These are phyloP conservation scores for Ascochyta koolunga DNA, from an alignment of 2,329 filamentous ascomycete species.

Conservation along the genomic window DNA sequence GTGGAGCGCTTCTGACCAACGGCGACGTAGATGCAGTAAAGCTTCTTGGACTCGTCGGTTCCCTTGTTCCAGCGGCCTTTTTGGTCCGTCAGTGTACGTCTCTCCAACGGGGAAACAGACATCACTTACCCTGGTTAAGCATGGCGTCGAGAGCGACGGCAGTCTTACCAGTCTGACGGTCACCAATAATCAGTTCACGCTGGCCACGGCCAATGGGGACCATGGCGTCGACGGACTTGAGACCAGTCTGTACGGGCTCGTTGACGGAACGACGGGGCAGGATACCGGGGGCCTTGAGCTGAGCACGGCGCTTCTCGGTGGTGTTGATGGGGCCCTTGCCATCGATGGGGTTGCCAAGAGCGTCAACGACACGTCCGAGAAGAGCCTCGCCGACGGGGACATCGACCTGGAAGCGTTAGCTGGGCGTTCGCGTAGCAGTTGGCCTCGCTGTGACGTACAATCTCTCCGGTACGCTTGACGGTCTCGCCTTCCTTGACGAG, in stretches of 20 bases:
- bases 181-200: constrained; percentile 99
- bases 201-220: constrained; percentile 99
- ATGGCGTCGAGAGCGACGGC: constrained; percentile 97
- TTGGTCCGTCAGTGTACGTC: background rate
- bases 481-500: constrained; percentile 99
- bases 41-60: constrained; percentile 93
- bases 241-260: constrained; percentile 98
- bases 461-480: constrained; percentile 99
- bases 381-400: constrained; percentile 91
- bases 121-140: constrained; percentile 89
- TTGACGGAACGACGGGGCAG: constrained; percentile 96
- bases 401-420: constrained; percentile 72
- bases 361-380: constrained; percentile 97
- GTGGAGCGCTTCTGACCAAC: constrained; percentile 99
- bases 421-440: background rate
- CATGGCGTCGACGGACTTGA: constrained; percentile 99
- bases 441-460: constrained; percentile 68
- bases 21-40: constrained; percentile 99
- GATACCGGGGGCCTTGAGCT: constrained; percentile 99
- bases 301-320: constrained; percentile 90
- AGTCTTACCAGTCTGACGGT: constrained; percentile 99
- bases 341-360: constrained; percentile 98
- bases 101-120: no score
- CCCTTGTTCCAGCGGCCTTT: constrained; percentile 74
- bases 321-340: constrained; percentile 97